Evolutionary conservation across 202 grass and related monocot genomes (phyloP).

Genomic region (Zoysia matrella): DNA sequence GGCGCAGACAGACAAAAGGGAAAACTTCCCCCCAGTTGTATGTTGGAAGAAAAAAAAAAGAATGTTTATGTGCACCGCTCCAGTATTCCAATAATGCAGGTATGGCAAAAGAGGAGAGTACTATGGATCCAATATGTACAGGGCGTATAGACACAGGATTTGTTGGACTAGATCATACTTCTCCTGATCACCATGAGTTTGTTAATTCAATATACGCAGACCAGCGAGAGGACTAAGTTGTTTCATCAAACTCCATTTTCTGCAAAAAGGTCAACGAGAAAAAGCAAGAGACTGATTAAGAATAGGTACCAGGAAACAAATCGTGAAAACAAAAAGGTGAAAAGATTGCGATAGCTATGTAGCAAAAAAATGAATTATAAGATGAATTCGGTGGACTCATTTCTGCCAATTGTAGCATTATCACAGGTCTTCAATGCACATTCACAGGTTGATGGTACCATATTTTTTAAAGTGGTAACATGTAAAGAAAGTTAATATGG

Average conservation of each 20-base stretch:
- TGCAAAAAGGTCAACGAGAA: slow-evolving; percentile 41
- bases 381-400: slow-evolving; percentile 2
- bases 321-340: slow-evolving; percentile 4
- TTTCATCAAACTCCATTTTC: slow-evolving; percentile 91
- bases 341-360: background rate
- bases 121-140: slow-evolving; percentile 45
- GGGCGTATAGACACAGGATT: slow-evolving; percentile 49
- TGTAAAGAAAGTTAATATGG: background rate
- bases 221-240: slow-evolving; percentile 47
- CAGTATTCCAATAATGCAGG: background rate
- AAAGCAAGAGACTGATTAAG: slow-evolving; percentile 23
- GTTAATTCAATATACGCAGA: slow-evolving; percentile 26
- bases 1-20: slow-evolving; percentile 19
- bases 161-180: slow-evolving; percentile 8
- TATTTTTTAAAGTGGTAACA: background rate
- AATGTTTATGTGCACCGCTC: slow-evolving; percentile 45
- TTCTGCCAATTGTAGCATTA: slow-evolving; percentile 2
- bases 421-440: background rate
- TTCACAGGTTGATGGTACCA: background rate
- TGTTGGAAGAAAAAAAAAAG: slow-evolving; percentile 46
- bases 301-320: background rate
- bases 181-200: background rate
- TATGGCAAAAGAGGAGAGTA: slow-evolving; percentile 14
- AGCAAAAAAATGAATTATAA: background rate
- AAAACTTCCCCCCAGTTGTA: slow-evolving; percentile 16